A percentile compares a stretch with the other conserved stretches of the same genome.
Conservation (phyloP, 805 yeast species). For the Saccharomycopsis synnaedendra region DNA sequence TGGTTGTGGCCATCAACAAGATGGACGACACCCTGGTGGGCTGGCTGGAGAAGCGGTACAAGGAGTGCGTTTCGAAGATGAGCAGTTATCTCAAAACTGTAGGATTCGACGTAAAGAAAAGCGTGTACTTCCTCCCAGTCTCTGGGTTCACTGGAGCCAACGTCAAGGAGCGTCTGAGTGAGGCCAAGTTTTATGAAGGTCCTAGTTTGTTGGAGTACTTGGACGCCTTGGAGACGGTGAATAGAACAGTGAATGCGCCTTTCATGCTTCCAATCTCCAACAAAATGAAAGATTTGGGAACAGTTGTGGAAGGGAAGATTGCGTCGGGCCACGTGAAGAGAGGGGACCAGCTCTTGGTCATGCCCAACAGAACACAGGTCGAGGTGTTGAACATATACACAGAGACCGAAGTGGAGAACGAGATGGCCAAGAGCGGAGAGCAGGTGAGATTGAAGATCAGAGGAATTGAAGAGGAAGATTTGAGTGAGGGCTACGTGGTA, state of each 20-base stretch:
- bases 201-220: conserved; percentile 86
- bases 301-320: conserved; percentile 95
- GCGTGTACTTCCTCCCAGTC: conserved; percentile 89
- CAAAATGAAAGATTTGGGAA: conserved; percentile 95
- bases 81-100: conserved; percentile 70
- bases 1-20: conserved; percentile 90
- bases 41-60: conserved; percentile 95
- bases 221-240: conserved; percentile 68
- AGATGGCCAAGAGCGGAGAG: conserved; percentile 87
- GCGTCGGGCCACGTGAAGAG: conserved; percentile 91
- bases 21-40: conserved; percentile 97
- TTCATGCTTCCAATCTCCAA: conserved; percentile 95
- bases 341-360: conserved; percentile 61
- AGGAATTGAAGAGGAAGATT: conserved; percentile 96
- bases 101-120: conserved; percentile 79
- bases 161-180: conserved; percentile 70
- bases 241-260: conserved; percentile 87
- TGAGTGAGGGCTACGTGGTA: conserved; percentile 82
- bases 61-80: conserved; percentile 85
- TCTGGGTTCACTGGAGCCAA: conserved; percentile 98
- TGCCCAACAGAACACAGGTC: conserved; percentile 83
- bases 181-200: conserved; percentile 85
- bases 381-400: conserved; percentile 84
- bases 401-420: conserved; percentile 93
- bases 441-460: conserved; percentile 88